Conservation (phyloP, 2,329 filamentous ascomycete species). For the Fusarium ramigenum region DNA sequence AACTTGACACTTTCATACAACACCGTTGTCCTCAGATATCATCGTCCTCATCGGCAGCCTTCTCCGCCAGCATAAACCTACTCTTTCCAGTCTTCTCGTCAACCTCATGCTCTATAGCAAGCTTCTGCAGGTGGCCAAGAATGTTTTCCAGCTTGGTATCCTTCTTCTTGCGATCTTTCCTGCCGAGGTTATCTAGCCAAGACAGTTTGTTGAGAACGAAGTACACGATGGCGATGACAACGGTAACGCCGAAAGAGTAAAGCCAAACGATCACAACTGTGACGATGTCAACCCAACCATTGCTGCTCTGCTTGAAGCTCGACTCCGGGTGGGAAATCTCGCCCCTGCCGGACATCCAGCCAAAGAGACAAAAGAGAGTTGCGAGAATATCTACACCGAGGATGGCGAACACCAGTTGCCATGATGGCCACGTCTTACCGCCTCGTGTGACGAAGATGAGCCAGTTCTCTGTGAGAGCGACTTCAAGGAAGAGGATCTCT, state of each 20-base stretch:
- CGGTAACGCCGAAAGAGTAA: conserved; percentile 23
- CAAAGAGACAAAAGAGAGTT: conserved; percentile 8
- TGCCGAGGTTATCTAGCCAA: conserved; percentile 18
- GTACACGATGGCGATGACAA: conserved; percentile 23
- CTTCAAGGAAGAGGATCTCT: conserved; percentile 22
- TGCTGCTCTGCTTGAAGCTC: conserved; percentile 21
- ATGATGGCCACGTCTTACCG: conserved; percentile 28
- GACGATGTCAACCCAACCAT: conserved; percentile 22
- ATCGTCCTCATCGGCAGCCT: conserved; percentile 19
- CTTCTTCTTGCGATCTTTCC: conserved; percentile 24
- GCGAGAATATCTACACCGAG: conserved; percentile 3
- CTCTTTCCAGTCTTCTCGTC: conserved; percentile 32
- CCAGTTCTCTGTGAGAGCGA: conserved; percentile 28
- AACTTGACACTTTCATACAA: neutral
- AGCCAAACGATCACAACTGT: conserved; percentile 26
- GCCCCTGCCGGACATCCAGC: conserved; percentile 5
- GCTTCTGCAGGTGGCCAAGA: conserved; percentile 19
- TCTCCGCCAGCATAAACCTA: conserved; percentile 10
- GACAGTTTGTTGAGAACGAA: conserved; percentile 28
- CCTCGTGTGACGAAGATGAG: conserved; percentile 27
- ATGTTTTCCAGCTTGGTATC: conserved; percentile 26
- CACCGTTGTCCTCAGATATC: conserved; percentile 25
- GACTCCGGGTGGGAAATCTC: neutral
- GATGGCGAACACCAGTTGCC: conserved; percentile 24
- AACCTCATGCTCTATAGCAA: conserved; percentile 24